A percentile compares a stretch with the other conserved stretches of the same genome.
These are phyloP conservation scores for Rubroboletus satanas DNA, from an alignment of 768 basidiomycete species.

Conservation along the genomic window DNA sequence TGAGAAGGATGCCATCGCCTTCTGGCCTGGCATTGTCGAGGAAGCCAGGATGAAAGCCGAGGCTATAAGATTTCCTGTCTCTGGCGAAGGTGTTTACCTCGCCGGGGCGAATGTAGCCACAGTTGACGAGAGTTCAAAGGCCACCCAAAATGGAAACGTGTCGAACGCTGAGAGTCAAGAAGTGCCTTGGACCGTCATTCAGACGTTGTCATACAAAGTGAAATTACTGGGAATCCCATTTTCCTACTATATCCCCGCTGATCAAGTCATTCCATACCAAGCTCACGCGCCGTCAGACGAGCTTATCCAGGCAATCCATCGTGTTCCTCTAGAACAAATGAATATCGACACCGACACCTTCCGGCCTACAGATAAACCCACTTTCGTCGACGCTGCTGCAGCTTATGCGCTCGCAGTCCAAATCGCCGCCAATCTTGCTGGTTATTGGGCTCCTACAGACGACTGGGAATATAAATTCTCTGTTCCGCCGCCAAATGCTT, in stretches of 20 bases:
- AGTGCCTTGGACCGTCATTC: conserved; percentile 56
- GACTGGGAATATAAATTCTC: conserved; percentile 62
- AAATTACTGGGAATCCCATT: conserved; percentile 59
- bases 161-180: conserved; percentile 11
- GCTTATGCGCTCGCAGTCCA: conserved; percentile 72
- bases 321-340: conserved; percentile 40
- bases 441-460: conserved; percentile 70
- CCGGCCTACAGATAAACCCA: conserved; percentile 38
- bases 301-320: conserved; percentile 48
- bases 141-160: conserved; percentile 8
- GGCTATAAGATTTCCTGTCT: conserved; percentile 31
- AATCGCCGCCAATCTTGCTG: conserved; percentile 58
- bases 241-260: conserved; percentile 47
- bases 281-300: conserved; percentile 54
- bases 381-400: conserved; percentile 51
- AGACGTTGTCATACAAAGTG: conserved; percentile 63
- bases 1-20: conserved; percentile 47
- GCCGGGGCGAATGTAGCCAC: conserved; percentile 8
- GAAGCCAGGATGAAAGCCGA: conserved; percentile 49
- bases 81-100: not conserved
- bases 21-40: conserved; percentile 73
- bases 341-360: conserved; percentile 48
- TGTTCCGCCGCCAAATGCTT: conserved; percentile 30
- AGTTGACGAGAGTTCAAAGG: not conserved
- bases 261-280: conserved; percentile 70